Evolutionary conservation across 1,139 yeast genomes (phyloP), one percentile per base, ranked within the genome.

Genomic region (Geotrichum bryndzae): DNA sequence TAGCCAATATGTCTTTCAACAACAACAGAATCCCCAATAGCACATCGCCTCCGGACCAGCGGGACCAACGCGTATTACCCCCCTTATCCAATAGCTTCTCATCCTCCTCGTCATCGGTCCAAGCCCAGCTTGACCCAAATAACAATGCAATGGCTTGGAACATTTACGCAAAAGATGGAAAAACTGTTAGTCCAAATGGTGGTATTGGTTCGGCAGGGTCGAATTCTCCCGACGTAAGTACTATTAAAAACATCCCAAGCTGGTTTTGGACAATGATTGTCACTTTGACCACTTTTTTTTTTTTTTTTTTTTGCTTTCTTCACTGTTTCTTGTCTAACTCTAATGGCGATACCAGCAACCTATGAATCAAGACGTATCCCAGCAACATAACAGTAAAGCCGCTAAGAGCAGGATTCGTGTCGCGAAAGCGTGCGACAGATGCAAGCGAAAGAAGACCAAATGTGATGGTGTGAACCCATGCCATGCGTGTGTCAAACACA

Each of bases 381-480:
- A 22, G 18, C 45, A 38, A 38, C 10, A n/a, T n/a, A 38, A 38
- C 15, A 38, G 6, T 18, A 38, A 38, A 38, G 45, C 2, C 18
- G 5, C n/a, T 10, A 57, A 52, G 35, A 51, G 56, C 53, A 58
- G 65, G 41, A 57, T 64, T n/a, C 59, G 63, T 18, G 88, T 84
- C 2, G 77, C 79, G 57, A 80, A 79, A 65, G 89, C 89, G 1
- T 85, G 89, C 68, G 85, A 81, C 63, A 75, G 85, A 29, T 85
- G 89, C 72, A 76, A 86, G 66, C 74, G 77, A 38, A 85, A 84
- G 63, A 85, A 85, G 70, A 83, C 84, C 64, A 85, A 85, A 68
- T 85, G 89, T 69, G 80, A 84, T 57, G 88, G 88, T 1, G 75
- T 78, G 25, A 70, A 70, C 55, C 88, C 89, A 2, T 85, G 89